Percentiles rank a stretch among this genome's conserved stretches.
These are phyloP conservation scores for Eucalyptus virginea DNA, from an alignment of 345 rosid species.

Conservation along the genomic window DNA sequence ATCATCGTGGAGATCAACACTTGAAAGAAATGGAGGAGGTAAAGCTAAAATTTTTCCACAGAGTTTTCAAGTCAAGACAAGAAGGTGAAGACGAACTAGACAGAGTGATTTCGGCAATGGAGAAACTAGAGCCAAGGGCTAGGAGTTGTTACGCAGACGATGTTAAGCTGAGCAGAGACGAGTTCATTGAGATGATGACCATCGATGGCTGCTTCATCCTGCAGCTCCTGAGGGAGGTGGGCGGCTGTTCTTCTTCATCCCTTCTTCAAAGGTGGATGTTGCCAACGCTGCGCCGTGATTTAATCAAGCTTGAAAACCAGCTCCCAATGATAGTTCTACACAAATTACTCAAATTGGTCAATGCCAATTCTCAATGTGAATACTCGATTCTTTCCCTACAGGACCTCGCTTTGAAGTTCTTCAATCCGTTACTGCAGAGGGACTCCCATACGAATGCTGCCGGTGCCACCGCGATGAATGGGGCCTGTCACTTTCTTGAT, in stretches of 20 bases:
- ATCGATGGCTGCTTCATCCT: conserved; percentile 19
- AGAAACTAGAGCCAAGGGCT: conserved; percentile 1
- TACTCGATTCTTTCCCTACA: background rate
- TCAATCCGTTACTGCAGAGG: conserved; percentile 5
- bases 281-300: conserved; percentile 2
- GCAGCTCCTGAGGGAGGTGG: conserved; percentile 5
- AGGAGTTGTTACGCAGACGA: conserved; percentile 3
- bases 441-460: background rate
- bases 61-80: background rate
- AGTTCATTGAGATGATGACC: conserved; percentile 16
- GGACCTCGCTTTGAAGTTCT: conserved; percentile 4
- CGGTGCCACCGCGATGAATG: background rate
- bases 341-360: background rate
- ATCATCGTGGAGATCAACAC: background rate
- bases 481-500: conserved; percentile 4
- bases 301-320: conserved; percentile 22
- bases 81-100: background rate
- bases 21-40: conserved; percentile 1
- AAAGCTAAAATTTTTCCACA: conserved; percentile 1
- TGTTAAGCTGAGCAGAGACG: background rate
- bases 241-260: background rate
- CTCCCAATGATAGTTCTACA: conserved; percentile 3
- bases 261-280: conserved; percentile 10
- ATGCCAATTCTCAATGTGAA: background rate
- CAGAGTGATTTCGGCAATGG: background rate